Evolutionary conservation across 768 basidiomycete genomes (phyloP).

Genomic region (Amanita muscaria): DNA sequence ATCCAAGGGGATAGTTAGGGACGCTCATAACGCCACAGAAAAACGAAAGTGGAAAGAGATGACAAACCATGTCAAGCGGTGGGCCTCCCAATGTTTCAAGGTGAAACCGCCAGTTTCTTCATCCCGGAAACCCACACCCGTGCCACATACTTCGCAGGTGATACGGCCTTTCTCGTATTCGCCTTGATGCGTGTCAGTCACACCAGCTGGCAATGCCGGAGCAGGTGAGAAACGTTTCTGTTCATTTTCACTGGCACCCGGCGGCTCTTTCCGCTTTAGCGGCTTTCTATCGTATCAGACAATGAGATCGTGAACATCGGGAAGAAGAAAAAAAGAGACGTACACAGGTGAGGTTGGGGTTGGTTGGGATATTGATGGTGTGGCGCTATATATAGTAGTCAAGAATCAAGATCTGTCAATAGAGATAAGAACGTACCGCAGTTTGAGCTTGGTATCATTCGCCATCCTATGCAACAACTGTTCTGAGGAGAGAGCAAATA

Average conservation of each 20-base stretch:
- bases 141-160: constrained; percentile 55
- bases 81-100: constrained; percentile 60
- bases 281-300: not conserved
- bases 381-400: no score
- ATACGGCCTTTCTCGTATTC: constrained; percentile 32
- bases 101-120: constrained; percentile 56
- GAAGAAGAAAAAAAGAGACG: not conserved
- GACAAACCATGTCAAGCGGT: constrained; percentile 52
- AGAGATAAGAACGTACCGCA: no score
- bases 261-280: constrained; percentile 4
- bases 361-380: no score
- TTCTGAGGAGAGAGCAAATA: no score
- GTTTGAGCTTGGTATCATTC: no score
- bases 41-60: no score
- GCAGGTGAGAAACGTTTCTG: constrained; percentile 4
- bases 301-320: not conserved
- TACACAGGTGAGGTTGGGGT: not conserved
- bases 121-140: constrained; percentile 58
- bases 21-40: no score
- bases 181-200: constrained; percentile 5
- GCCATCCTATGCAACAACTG: no score
- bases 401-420: no score
- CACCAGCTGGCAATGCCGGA: constrained; percentile 3
- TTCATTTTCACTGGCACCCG: not conserved
- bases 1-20: not conserved